A percentile compares a stretch with the other conserved stretches of the same genome.
Conservation (phyloP, 2,329 filamentous ascomycete genomes). For the Neofusicoccum laricinum region DNA sequence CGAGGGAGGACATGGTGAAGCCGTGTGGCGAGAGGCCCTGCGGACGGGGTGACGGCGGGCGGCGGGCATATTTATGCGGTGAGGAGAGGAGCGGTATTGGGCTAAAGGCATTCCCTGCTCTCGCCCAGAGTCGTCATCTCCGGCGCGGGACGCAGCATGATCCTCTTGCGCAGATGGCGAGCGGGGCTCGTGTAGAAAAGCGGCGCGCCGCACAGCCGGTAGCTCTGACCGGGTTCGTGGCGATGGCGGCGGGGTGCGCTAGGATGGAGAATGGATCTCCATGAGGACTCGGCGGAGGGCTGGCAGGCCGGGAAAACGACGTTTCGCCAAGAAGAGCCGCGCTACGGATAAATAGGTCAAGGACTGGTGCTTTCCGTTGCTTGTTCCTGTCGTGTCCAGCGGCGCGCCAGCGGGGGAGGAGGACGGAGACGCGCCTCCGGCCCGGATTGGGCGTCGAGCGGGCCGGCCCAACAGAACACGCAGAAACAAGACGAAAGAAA, state of each 20-base stretch:
- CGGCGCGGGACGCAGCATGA: background rate
- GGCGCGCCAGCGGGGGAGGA: background rate
- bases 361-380: conserved; percentile 1
- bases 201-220: background rate
- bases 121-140: background rate
- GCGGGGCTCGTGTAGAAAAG: background rate
- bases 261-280: background rate
- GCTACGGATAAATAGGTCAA: conserved; percentile 9
- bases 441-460: background rate
- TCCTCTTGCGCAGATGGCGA: background rate
- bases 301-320: background rate
- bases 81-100: background rate
- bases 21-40: background rate
- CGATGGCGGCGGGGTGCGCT: background rate
- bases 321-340: conserved; percentile 4
- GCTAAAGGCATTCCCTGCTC: background rate
- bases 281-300: background rate
- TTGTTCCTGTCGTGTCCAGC: conserved; percentile 6
- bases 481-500: too few relatives aligned
- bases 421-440: background rate
- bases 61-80: background rate
- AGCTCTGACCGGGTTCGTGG: background rate
- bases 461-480: background rate
- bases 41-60: background rate
- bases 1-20: background rate